A percentile compares a stretch with the other conserved stretches of the same genome.
These are phyloP conservation scores for Suillus tomentosus DNA, from an alignment of 768 basidiomycete genomes.

Conservation along the genomic window DNA sequence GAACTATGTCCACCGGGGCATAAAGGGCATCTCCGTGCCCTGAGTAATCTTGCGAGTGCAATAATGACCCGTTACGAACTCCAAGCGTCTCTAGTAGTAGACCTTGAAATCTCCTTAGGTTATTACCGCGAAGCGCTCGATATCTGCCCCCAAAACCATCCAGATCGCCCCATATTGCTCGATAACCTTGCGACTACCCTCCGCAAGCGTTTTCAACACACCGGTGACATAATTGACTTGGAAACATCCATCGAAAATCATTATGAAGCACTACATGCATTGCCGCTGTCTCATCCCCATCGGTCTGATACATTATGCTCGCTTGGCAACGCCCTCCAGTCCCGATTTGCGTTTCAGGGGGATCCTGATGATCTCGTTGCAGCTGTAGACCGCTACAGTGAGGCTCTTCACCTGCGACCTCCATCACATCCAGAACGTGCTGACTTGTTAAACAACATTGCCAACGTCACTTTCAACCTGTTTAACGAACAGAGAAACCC, in stretches of 20 bases:
- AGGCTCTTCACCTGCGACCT: constrained; percentile 11
- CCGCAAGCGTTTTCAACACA: constrained; percentile 20
- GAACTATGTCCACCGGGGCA: background rate
- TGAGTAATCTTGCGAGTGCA: constrained; percentile 31
- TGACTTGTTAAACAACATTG: constrained; percentile 17
- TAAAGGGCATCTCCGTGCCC: background rate
- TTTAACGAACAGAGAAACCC: constrained; percentile 26
- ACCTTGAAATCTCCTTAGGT: constrained; percentile 21
- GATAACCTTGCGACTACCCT: constrained; percentile 20
- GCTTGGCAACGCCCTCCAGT: constrained; percentile 20
- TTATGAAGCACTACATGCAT: constrained; percentile 9
- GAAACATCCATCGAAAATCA: constrained; percentile 26
- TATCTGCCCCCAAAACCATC: constrained; percentile 11
- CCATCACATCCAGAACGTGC: constrained; percentile 14
- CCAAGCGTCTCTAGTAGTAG: constrained; percentile 16
- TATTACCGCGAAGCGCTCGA: constrained; percentile 16
- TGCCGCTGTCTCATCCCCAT: constrained; percentile 5
- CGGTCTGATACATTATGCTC: constrained; percentile 19
- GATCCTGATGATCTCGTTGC: constrained; percentile 4
- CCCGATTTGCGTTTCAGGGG: constrained; percentile 8
- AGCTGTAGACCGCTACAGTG: constrained; percentile 6
- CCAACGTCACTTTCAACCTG: constrained; percentile 23
- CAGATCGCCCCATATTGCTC: constrained; percentile 8
- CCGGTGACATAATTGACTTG: constrained; percentile 25
- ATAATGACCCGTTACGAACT: constrained; percentile 32